Evolutionary conservation across 1,284 basidiomycete genomes (phyloP).

Genomic region (Sutorius eximius): DNA sequence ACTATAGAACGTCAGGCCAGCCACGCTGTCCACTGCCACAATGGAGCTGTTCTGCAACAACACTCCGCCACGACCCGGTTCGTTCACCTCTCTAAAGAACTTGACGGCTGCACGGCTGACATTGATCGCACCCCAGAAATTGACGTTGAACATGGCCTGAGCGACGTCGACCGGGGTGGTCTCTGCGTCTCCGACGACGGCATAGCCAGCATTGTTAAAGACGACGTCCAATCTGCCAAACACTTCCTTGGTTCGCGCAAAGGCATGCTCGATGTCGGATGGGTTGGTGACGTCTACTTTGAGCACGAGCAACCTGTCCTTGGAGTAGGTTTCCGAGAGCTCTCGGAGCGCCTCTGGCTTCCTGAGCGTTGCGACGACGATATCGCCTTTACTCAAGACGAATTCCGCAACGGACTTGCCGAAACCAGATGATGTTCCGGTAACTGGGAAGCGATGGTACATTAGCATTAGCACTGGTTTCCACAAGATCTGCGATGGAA

Average conservation of each 20-base stretch:
- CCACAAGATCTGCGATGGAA: not conserved
- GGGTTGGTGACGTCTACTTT: slow-evolving; percentile 7
- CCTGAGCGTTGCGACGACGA: slow-evolving; percentile 4
- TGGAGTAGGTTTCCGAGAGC: not conserved
- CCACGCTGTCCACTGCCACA: not conserved
- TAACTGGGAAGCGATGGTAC: slow-evolving; percentile 1
- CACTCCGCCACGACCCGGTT: slow-evolving; percentile 7
- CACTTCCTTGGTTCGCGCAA: slow-evolving; percentile 2
- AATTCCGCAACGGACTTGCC: slow-evolving; percentile 6
- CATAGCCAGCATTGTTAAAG: slow-evolving; percentile 17
- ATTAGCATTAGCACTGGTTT: not conserved
- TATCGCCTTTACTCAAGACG: slow-evolving; percentile 1
- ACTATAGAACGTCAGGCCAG: not conserved
- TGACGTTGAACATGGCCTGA: slow-evolving; percentile 20
- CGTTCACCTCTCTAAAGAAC: slow-evolving; percentile 24
- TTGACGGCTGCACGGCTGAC: slow-evolving; percentile 14
- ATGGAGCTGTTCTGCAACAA: slow-evolving; percentile 6
- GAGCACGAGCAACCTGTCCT: slow-evolving; percentile 2
- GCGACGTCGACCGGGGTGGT: not conserved
- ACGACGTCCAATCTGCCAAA: slow-evolving; percentile 15
- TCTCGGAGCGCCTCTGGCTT: not conserved
- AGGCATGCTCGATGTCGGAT: slow-evolving; percentile 11
- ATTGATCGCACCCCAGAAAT: slow-evolving; percentile 22
- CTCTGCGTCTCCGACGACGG: slow-evolving; percentile 15
- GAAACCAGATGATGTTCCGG: slow-evolving; percentile 5